Evolutionary conservation across 208 protist genomes (phyloP).

Genomic region (Herpetomonas tarakana): DNA sequence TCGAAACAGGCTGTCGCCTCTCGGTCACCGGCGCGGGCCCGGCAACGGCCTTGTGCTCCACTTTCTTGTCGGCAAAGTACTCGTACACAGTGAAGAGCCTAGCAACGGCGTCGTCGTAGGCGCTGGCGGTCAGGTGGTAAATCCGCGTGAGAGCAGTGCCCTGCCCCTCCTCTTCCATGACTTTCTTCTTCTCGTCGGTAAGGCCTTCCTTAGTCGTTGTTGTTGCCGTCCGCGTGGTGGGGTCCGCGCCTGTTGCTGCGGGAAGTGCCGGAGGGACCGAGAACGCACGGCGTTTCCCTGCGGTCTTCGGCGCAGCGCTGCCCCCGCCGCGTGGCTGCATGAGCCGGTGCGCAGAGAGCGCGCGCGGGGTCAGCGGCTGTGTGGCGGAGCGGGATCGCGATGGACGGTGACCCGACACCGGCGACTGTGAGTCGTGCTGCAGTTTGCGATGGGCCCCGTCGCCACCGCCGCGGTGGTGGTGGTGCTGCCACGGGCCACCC

Average conservation of each 20-base stretch:
- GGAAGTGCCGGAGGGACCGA: too few species aligned
- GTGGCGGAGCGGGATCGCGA: not conserved
- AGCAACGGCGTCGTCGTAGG: slow-evolving; percentile 6
- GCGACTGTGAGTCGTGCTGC: too few species aligned
- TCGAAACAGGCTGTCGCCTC: too few species aligned
- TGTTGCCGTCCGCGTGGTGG: not conserved
- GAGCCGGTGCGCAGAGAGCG: slow-evolving; percentile 4
- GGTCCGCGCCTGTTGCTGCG: too few species aligned
- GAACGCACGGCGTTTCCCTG: not conserved
- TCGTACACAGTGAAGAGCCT: slow-evolving; percentile 17
- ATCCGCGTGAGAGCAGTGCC: too few species aligned
- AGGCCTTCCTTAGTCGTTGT: slow-evolving; percentile 1
- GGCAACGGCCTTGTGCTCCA: not conserved
- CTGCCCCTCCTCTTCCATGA: too few species aligned
- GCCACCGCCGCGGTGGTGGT: too few species aligned
- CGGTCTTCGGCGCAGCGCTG: not conserved
- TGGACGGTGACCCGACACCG: too few species aligned
- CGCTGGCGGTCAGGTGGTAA: not conserved
- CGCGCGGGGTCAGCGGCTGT: slow-evolving; percentile 3
- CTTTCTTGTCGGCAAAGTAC: slow-evolving; percentile 12
- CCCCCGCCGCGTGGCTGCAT: not conserved
- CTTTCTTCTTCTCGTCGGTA: too few species aligned
- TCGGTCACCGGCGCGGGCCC: not conserved
- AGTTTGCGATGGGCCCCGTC: too few species aligned
- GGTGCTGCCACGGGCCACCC: too few species aligned